Evolutionary conservation across 257 asterid genomes (phyloP), one percentile per base, ranked within the genome.

Genomic region (Henckelia pumila): DNA sequence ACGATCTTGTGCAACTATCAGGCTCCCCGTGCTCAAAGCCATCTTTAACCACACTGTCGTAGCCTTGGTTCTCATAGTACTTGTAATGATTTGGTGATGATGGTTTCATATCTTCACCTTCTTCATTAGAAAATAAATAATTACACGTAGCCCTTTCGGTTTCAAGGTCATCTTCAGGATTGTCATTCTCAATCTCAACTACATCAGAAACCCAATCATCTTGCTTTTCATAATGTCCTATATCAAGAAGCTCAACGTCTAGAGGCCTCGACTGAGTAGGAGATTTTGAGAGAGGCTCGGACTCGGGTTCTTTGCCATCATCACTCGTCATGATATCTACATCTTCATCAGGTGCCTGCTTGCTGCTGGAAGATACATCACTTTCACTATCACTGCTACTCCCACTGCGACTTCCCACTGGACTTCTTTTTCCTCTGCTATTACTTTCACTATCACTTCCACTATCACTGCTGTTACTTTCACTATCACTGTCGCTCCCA

Each of bases 281-380:
- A 67, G 83, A 74, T 69, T 73, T 84, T 17, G 80, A 73, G 74
- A 75, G 61, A 53, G 77, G 82, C 23, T 72, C 83, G 71, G 86
- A 83, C 76, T 80, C 82, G 75, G 83, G 59, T 71, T 82, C 92
- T 64, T 79, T 78, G 67, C 87, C 88, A 69, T 81, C 90, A 52
- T 89, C 95, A 44, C 91, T 83, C 6, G 85, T 66, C 94, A 89
- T 87, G 75, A 94, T 89, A 80, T 94, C 92, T 7, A 91, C 95
- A 61, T 88, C 96, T 81, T 87, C 96, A 71, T 94, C 97, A 76
- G 97, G 83, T 73, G 93, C 86, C 81, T 89, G 96, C 79, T 87
- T 86, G 80, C 96, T 87, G 81, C 87, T 91, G 61, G 87, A 76
- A 76, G 98, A 84, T 73, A 86, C 88, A 76, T 91, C 96, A 40